These are phyloP conservation scores for Cicer yamashitae DNA, from an alignment of 306 rosid species.

Conservation along the genomic window DNA sequence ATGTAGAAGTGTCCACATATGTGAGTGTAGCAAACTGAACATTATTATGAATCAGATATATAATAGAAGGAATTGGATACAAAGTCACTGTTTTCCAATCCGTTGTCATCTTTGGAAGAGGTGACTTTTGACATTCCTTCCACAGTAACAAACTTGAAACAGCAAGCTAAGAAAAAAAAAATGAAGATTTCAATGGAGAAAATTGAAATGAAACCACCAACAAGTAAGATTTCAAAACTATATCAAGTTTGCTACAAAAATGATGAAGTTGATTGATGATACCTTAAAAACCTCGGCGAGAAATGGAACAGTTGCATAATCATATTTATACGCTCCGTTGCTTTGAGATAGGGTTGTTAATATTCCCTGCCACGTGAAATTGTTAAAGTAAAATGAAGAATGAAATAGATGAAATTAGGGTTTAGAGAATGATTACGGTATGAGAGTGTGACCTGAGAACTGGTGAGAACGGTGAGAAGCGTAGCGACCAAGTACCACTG, in stretches of 20 bases:
- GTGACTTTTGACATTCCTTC: constrained; percentile 67
- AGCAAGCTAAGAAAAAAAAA: constrained; percentile 57
- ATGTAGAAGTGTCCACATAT: constrained; percentile 91
- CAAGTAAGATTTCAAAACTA: constrained; percentile 15
- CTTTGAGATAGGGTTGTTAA: constrained; percentile 87
- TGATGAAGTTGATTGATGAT: constrained; percentile 31
- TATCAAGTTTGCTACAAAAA: neutral
- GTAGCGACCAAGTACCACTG: constrained; percentile 55
- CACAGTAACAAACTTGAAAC: constrained; percentile 85
- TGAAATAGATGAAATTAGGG: constrained; percentile 35
- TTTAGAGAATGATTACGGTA: neutral
- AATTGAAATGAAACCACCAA: neutral
- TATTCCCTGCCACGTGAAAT: constrained; percentile 66
- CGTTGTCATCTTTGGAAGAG: constrained; percentile 81
- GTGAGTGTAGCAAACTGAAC: constrained; percentile 92
- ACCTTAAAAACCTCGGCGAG: constrained; percentile 91
- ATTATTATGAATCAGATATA: constrained; percentile 83
- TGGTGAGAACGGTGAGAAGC: constrained; percentile 58
- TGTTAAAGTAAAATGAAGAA: constrained; percentile 9
- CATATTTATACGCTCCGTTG: constrained; percentile 70
- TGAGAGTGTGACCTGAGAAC: constrained; percentile 49
- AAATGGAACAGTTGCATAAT: constrained; percentile 96
- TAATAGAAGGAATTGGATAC: constrained; percentile 83
- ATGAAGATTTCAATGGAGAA: neutral
- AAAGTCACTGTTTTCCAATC: constrained; percentile 77